Percentiles rank a stretch among this genome's conserved stretches.
Evolutionary conservation across 2,329 filamentous ascomycete genomes (phyloP).

Genomic region (Ascochyta viciae-villosae): DNA sequence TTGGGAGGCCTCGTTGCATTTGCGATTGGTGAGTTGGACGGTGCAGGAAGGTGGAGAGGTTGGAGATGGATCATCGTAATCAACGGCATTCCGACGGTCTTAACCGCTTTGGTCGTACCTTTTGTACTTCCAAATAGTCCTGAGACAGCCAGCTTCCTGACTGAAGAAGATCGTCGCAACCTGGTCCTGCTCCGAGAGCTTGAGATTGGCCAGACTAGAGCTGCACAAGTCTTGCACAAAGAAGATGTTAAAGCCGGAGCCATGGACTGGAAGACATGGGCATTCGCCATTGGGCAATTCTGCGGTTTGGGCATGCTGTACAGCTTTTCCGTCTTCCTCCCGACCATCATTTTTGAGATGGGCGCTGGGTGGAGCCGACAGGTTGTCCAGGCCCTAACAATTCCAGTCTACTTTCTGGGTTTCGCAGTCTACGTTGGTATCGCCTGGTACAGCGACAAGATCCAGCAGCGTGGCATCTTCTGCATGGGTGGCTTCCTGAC

Average conservation of each 20-base stretch:
- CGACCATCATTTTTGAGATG: constrained; percentile 40
- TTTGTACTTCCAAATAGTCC: constrained; percentile 60
- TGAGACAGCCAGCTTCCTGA: constrained; percentile 44
- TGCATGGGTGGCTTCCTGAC: constrained; percentile 39
- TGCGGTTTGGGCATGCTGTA: constrained; percentile 34
- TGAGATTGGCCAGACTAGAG: constrained; percentile 53
- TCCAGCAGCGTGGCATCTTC: constrained; percentile 37
- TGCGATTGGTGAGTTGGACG: constrained; percentile 35
- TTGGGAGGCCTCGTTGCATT: constrained; percentile 53
- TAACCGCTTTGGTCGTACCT: constrained; percentile 54
- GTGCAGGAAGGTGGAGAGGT: constrained; percentile 28
- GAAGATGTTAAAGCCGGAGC: constrained; percentile 59
- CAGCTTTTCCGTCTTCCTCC: constrained; percentile 38
- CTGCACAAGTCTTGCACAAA: constrained; percentile 55
- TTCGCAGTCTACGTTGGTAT: constrained; percentile 31
- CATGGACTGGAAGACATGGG: constrained; percentile 42
- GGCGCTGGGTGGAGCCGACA: constrained; percentile 32
- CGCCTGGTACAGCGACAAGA: constrained; percentile 37
- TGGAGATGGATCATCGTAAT: constrained; percentile 45
- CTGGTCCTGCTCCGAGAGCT: constrained; percentile 41
- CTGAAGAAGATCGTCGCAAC: constrained; percentile 32
- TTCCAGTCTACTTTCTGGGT: constrained; percentile 41
- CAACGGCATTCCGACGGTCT: constrained; percentile 38
- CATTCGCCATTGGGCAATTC: constrained; percentile 56
- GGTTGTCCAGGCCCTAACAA: constrained; percentile 39